phyloP scores from a whole-genome alignment of 257 asterid genomes.

The Nicotiana knightiana region DNA sequence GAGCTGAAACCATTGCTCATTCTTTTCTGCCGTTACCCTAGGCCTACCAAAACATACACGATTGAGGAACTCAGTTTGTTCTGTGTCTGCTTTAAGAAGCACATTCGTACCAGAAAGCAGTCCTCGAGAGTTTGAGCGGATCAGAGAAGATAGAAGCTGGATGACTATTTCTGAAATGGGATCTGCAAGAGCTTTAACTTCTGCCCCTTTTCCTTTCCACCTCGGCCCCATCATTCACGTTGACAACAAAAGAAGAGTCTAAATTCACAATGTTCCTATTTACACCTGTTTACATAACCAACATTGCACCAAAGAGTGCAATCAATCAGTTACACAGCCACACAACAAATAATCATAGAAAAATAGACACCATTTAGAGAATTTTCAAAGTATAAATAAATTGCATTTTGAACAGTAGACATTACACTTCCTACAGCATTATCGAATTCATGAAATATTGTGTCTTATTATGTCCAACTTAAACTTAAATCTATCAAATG shows the following conservation, averaged over 20 bases:
- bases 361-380: not conserved
- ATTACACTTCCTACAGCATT: no score
- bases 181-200: conserved; percentile 32
- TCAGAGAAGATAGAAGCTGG: conserved; percentile 47
- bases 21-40: conserved; percentile 39
- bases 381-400: no score
- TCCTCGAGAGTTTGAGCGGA: conserved; percentile 43
- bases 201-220: conserved; percentile 50
- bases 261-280: not conserved
- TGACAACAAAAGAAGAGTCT: not conserved
- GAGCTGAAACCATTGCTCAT: conserved; percentile 61
- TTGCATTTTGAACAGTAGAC: not conserved
- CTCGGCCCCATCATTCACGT: conserved; percentile 31
- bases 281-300: not conserved
- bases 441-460: no score
- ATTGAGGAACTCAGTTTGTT: conserved; percentile 51
- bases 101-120: conserved; percentile 42
- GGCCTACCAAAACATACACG: conserved; percentile 66
- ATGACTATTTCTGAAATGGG: conserved; percentile 41
- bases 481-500: not conserved
- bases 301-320: not conserved
- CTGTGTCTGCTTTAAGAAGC: conserved; percentile 49
- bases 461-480: no score
- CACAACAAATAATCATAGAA: not conserved
- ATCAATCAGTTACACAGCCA: not conserved